These are phyloP conservation scores for Candida nemodendra DNA, from an alignment of 805 yeast species.

Conservation along the genomic window DNA sequence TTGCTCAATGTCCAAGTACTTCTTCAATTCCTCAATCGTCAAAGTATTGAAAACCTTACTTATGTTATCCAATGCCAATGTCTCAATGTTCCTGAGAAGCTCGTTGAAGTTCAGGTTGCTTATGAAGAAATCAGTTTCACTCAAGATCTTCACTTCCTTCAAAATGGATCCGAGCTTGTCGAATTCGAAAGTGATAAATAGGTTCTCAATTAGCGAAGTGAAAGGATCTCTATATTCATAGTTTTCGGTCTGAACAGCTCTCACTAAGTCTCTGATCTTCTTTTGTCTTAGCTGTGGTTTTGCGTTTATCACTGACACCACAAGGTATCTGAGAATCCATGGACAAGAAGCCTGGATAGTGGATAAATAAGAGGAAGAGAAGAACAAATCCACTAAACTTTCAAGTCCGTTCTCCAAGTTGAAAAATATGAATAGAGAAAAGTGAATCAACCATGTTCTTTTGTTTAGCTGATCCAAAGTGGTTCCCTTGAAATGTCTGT, in stretches of 20 bases:
- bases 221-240: constrained; percentile 68
- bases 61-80: constrained; percentile 24
- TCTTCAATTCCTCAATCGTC: constrained; percentile 20
- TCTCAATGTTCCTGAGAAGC: constrained; percentile 24
- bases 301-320: constrained; percentile 52
- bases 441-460: constrained; percentile 68
- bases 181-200: constrained; percentile 60
- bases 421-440: constrained; percentile 65
- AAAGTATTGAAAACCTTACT: constrained; percentile 26
- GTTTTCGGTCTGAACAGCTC: constrained; percentile 57
- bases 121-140: constrained; percentile 59
- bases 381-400: constrained; percentile 54
- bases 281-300: constrained; percentile 42
- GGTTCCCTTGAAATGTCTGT: constrained; percentile 47
- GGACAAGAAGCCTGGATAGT: constrained; percentile 72
- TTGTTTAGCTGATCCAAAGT: constrained; percentile 59
- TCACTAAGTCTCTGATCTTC: constrained; percentile 55
- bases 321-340: constrained; percentile 65
- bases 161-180: constrained; percentile 50
- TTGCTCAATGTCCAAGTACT: constrained; percentile 14
- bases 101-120: constrained; percentile 36
- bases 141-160: constrained; percentile 44
- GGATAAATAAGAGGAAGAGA: constrained; percentile 57
- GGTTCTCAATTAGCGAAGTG: constrained; percentile 51
- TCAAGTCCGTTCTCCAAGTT: constrained; percentile 51